Evolutionary conservation across 305 asterid species (phyloP).

Genomic region (Fraxinus velutina): DNA sequence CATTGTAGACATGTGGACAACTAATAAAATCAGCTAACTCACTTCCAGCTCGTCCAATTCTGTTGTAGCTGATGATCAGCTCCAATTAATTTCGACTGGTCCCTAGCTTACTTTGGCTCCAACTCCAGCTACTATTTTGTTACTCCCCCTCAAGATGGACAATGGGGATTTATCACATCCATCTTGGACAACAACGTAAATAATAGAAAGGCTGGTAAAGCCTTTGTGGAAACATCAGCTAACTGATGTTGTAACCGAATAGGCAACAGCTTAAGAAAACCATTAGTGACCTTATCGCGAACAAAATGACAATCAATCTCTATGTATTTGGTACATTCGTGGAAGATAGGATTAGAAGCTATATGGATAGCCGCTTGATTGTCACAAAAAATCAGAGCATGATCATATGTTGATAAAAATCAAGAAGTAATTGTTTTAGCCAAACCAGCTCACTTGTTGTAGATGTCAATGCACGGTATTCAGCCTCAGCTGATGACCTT

Average conservation of each 20-base stretch:
- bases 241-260: not conserved
- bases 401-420: not conserved
- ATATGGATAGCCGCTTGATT: not conserved
- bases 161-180: not conserved
- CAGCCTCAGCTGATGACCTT: not conserved
- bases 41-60: no score
- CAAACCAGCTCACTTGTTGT: not conserved
- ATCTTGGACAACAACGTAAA: not conserved
- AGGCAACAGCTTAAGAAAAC: not conserved
- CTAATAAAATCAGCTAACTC: no score
- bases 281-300: not conserved
- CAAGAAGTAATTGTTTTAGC: not conserved
- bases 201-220: not conserved
- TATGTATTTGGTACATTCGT: not conserved
- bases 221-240: not conserved
- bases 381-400: not conserved
- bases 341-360: not conserved
- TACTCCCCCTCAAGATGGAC: not conserved
- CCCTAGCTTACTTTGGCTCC: no score
- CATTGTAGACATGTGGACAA: no score
- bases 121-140: no score
- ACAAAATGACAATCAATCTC: not conserved
- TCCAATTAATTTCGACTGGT: no score
- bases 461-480: not conserved
- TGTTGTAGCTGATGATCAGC: no score